Base-by-base conservation (phyloP, 2,329 filamentous ascomycete species). In the Diaporthe citri region DNA sequence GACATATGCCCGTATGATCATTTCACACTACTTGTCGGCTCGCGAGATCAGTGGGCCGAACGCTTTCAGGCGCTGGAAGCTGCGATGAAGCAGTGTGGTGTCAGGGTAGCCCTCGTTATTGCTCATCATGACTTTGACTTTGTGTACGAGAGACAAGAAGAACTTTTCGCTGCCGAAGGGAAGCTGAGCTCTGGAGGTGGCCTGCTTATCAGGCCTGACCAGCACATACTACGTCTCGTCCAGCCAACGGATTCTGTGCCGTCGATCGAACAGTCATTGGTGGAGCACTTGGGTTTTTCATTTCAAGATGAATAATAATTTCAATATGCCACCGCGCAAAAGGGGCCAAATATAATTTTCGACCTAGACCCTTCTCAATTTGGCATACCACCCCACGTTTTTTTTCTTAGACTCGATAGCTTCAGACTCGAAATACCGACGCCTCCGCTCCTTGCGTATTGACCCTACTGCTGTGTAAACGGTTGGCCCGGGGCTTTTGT, bases 1-100 rank as follows among this genome's bases (percentile, higher is more conserved):
- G 84, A 86, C 76, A 77, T 86, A 41, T 82, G 82, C 73, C 72
- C 74, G 7, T 78, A 79, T 25, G 78, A 82, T 71, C 71, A 74
- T 3, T 84, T 84, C 67, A 84, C 81, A 8, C 52, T 72, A 9
- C 43, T 64, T 22, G 66, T 59, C 9, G 34, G 52, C 43, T 62
- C 66, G 31, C 66, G n/a, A n/a, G 39, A 36, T 8, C 41, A 39
- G 28, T 64, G 66, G 66, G 15, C 20, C 13, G 28, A 71, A 13
- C 66, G 31, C 2, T 74, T 72, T 9, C 28, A 48, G 17, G 34
- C 17, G 1, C 28, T 59, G 46, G 22, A 60, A 8, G 70, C 34
- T 22, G 20, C 12, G 4, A 31, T 74, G 43, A 43, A 56, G 22
- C 9, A 17, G 1, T 20, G 51, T 3, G 66, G 46, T 8, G 56